Evolutionary conservation across 805 yeast species (phyloP).

Genomic region (Teunomyces tritomae): DNA sequence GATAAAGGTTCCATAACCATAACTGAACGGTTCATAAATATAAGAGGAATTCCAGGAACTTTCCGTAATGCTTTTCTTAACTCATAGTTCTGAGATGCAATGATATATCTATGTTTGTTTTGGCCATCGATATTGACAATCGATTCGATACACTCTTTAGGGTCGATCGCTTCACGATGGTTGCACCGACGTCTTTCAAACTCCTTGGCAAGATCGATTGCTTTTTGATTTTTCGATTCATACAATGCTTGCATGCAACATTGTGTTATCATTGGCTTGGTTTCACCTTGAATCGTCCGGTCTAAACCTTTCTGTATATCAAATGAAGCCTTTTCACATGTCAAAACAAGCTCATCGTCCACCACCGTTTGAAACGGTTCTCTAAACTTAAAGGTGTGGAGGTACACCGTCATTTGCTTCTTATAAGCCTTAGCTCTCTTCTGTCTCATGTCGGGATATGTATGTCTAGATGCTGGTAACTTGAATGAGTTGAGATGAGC

Average conservation of each 20-base stretch:
- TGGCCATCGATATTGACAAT: constrained; percentile 68
- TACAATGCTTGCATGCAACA: constrained; percentile 90
- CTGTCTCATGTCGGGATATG: constrained; percentile 67
- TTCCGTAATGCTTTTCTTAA: constrained; percentile 67
- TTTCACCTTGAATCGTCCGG: constrained; percentile 79
- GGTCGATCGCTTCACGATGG: constrained; percentile 65
- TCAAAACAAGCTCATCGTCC: constrained; percentile 74
- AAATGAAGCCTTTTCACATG: constrained; percentile 63
- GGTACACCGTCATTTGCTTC: constrained; percentile 84
- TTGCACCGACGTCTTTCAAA: constrained; percentile 93
- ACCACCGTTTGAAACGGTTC: constrained; percentile 90
- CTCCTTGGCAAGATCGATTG: constrained; percentile 75
- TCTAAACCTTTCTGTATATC: constrained; percentile 79
- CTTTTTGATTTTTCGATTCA: constrained; percentile 64
- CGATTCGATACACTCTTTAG: constrained; percentile 72
- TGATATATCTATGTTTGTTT: constrained; percentile 87
- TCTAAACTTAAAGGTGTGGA: constrained; percentile 85
- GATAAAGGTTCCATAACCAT: constrained; percentile 96
- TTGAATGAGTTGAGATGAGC: constrained; percentile 3
- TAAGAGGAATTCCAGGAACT: constrained; percentile 86
- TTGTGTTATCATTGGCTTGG: constrained; percentile 90
- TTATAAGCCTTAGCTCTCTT: constrained; percentile 92
- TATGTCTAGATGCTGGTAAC: too few relatives aligned
- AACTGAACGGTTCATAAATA: constrained; percentile 85
- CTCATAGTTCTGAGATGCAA: constrained; percentile 77